Evolutionary conservation across 495 filamentous ascomycete genomes (phyloP), one percentile per base, ranked within the genome.

Genomic region (Articulospora tetracladia): DNA sequence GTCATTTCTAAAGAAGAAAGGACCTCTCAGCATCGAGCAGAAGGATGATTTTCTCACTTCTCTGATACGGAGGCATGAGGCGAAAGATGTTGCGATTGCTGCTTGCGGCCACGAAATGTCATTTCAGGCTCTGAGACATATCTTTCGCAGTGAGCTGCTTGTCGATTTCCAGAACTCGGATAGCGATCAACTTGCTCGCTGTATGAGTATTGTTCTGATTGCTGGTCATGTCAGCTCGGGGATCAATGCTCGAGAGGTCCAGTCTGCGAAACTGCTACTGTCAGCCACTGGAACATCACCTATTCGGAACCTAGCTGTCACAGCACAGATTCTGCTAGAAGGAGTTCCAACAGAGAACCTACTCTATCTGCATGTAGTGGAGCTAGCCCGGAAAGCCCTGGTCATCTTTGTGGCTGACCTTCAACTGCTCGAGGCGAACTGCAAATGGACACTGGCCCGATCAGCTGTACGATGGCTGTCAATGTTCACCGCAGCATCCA

Each of bases 101-200:
- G 54, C 59, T 7, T 57, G 53, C 26, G 53, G 46, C 1, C 59
- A 62, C 30, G 15, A 15, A 23, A 32, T 62, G 20, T 62, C 59
- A 23, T n/a, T 25, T 10, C 23, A 36, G 17, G 30, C 44, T 25
- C 2, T 62, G 11, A 26, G 59, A 49, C 8, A 23, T 1, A n/a
- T 62, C 17, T 20, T 62, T 41, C 20, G 4, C 6, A 23, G 25
- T n/a, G 39, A 44, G 7, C 39, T 44, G 8, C 15, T 15, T 19
- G 39, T 44, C 39, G 3, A 13, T 32, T 4, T 17, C n/a, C 39
- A 3, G 17, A 12, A 44, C 3, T 3, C 11, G 3, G 32, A 60
- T 27, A 23, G 11, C 7, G 13, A 22, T 54, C 13, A 36, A 11
- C 47, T 51, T 44, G 12, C 15, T 11, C 17, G 39, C 17, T 59